A percentile compares a stretch with the other conserved stretches of the same genome.
Evolutionary conservation across 495 filamentous ascomycete species (phyloP).

Genomic region (Coniosporium apollinis): DNA sequence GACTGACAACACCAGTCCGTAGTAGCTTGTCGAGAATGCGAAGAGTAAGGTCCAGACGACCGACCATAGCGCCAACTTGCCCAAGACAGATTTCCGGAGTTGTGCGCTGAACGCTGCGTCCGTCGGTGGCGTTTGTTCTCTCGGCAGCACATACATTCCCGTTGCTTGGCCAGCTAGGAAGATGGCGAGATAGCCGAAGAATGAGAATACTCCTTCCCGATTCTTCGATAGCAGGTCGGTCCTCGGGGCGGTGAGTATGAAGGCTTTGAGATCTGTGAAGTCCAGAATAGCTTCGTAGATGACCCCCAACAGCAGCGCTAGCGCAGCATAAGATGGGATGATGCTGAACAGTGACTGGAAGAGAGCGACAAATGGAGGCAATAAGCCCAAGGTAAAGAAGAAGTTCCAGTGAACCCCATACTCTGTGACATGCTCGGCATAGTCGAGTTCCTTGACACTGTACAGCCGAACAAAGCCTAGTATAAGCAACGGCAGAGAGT

Average conservation of each 20-base stretch:
- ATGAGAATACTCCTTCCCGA: constrained; percentile 76
- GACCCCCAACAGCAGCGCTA: constrained; percentile 46
- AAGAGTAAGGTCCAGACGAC: constrained; percentile 52
- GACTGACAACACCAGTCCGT: constrained; percentile 55
- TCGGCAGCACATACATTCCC: constrained; percentile 61
- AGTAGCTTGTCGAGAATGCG: constrained; percentile 44
- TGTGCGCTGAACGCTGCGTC: constrained; percentile 10
- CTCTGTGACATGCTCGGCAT: constrained; percentile 93
- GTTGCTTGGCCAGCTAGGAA: constrained; percentile 78
- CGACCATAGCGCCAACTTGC: constrained; percentile 41
- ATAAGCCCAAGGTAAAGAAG: constrained; percentile 85
- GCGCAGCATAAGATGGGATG: constrained; percentile 54
- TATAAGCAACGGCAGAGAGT: constrained; percentile 66
- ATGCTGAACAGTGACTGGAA: constrained; percentile 46
- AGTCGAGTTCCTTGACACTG: constrained; percentile 86
- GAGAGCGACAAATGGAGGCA: constrained; percentile 81
- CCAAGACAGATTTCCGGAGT: constrained; percentile 36
- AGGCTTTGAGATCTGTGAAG: constrained; percentile 59
- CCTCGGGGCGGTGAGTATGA: constrained; percentile 69
- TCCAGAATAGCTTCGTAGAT: constrained; percentile 63
- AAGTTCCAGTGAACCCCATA: constrained; percentile 99
- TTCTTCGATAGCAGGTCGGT: constrained; percentile 56
- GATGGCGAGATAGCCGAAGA: constrained; percentile 84
- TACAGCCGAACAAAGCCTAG: constrained; percentile 68
- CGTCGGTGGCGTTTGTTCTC: constrained; percentile 13